Conservation (phyloP, 352 stramenopile species). For the Aphanomyces euteiches region DNA sequence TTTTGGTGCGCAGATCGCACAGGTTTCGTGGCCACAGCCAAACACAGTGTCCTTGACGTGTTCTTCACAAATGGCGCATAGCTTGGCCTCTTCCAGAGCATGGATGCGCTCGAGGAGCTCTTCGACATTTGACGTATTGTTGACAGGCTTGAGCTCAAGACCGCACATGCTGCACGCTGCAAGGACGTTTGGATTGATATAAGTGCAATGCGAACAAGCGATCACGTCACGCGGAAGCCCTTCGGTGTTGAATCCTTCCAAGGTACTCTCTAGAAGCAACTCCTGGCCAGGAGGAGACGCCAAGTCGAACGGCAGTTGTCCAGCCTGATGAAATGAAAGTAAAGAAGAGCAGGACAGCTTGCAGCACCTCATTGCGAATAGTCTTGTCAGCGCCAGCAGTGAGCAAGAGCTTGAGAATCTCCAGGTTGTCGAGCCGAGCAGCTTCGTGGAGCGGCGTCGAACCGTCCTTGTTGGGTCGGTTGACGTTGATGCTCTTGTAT, state of each 20-base stretch:
- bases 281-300: constrained; percentile 1
- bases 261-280: constrained; percentile 10
- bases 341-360: background rate
- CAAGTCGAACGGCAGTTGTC: constrained; percentile 4
- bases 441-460: constrained; percentile 18
- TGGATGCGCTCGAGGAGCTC: constrained; percentile 21
- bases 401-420: background rate
- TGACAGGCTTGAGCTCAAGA: background rate
- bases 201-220: constrained; percentile 6
- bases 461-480: constrained; percentile 17
- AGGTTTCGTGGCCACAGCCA: constrained; percentile 80
- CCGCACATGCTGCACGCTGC: background rate
- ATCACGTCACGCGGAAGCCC: background rate
- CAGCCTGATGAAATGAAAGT: constrained; percentile 12
- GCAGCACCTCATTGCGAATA: constrained; percentile 6
- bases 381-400: constrained; percentile 10
- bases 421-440: background rate
- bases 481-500: constrained; percentile 11
- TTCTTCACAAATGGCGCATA: constrained; percentile 75
- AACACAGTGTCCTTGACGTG: constrained; percentile 73
- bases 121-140: background rate
- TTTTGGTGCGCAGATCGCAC: constrained; percentile 47
- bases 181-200: background rate
- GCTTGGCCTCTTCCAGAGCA: constrained; percentile 53
- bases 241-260: background rate